Evolutionary conservation across 2,329 filamentous ascomycete species (phyloP).

Genomic region (Calonectria ilicicola): DNA sequence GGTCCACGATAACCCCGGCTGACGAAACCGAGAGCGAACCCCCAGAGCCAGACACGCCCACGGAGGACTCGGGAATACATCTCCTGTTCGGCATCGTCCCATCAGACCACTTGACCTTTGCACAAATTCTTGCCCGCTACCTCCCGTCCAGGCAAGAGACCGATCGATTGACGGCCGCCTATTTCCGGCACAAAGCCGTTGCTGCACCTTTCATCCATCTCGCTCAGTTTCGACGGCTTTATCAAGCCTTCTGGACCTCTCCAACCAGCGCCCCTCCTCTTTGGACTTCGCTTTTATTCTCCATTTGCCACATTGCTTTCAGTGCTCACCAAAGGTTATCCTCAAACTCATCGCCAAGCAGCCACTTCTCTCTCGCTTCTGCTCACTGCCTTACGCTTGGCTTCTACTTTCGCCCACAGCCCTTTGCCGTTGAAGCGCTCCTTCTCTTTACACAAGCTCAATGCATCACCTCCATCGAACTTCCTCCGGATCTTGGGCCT

Average conservation of each 20-base stretch:
- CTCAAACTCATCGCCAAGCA: not conserved
- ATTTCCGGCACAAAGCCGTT: slow-evolving; percentile 7
- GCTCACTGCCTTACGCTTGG: not conserved
- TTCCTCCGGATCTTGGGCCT: not conserved
- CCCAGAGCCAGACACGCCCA: not conserved
- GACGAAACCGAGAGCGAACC: not conserved
- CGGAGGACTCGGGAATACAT: not conserved
- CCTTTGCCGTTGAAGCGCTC: not conserved
- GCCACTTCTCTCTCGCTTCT: slow-evolving; percentile 1
- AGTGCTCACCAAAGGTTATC: not conserved
- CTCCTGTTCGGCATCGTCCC: not conserved
- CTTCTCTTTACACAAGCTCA: not conserved
- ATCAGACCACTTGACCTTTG: not conserved
- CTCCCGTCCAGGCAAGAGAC: slow-evolving; percentile 3
- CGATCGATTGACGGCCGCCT: not conserved
- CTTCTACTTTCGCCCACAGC: not conserved
- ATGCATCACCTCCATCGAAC: not conserved
- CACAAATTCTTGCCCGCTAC: not conserved
- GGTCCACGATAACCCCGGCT: not conserved
- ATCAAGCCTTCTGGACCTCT: not conserved
- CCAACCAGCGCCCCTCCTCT: not conserved
- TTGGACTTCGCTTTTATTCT: not conserved
- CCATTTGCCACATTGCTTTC: not conserved
- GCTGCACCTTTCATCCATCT: not conserved
- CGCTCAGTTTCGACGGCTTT: not conserved